Conservation (phyloP, 768 basidiomycete genomes). For the Pulveroboletus sp. region DNA sequence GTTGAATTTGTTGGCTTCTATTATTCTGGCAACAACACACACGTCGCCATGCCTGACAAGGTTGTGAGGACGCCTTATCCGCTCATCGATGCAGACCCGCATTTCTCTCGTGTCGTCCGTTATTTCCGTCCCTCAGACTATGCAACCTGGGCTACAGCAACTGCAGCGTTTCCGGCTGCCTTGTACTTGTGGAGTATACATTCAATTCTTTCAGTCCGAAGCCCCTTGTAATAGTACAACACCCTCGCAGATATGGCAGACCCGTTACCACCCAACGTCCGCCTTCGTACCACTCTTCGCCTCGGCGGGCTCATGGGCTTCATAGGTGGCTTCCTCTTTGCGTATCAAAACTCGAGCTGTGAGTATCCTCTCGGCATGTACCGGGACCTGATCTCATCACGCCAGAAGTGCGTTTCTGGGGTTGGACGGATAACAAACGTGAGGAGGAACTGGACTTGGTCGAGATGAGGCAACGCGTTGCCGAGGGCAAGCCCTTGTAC, state of each 20-base stretch:
- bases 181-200: slow-evolving; percentile 77
- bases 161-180: slow-evolving; percentile 76
- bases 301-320: slow-evolving; percentile 79
- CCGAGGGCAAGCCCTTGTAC: slow-evolving; percentile 80
- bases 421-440: slow-evolving; percentile 83
- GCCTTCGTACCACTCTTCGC: slow-evolving; percentile 38
- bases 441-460: slow-evolving; percentile 74
- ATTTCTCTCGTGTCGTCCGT: slow-evolving; percentile 78
- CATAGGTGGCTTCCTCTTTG: slow-evolving; percentile 84
- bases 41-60: slow-evolving; percentile 38
- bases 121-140: slow-evolving; percentile 90
- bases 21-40: slow-evolving; percentile 6
- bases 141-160: slow-evolving; percentile 73
- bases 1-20: slow-evolving; percentile 1
- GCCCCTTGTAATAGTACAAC: slow-evolving; percentile 10
- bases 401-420: slow-evolving; percentile 82
- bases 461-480: slow-evolving; percentile 72
- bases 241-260: slow-evolving; percentile 41
- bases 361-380: slow-evolving; percentile 28
- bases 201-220: slow-evolving; percentile 2
- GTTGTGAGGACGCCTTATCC: slow-evolving; percentile 68
- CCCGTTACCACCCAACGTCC: slow-evolving; percentile 33
- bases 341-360: slow-evolving; percentile 90
- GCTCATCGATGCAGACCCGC: slow-evolving; percentile 92
- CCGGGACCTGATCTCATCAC: slow-evolving; percentile 12